Evolutionary conservation across 768 basidiomycete genomes (phyloP), one percentile per base, ranked within the genome.

Genomic region (Amanita phalloides): DNA sequence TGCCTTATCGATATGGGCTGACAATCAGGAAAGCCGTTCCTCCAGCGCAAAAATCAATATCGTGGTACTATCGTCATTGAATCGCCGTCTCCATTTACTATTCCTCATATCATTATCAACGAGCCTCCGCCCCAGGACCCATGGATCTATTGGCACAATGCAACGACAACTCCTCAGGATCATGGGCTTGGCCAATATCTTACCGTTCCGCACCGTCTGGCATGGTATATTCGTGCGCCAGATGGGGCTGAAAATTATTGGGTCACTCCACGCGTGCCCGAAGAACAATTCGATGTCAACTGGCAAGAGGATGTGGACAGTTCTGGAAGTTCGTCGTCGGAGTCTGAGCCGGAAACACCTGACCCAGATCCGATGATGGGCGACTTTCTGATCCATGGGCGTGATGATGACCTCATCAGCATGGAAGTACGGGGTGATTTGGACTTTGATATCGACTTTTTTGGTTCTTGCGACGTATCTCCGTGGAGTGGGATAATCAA

Each of bases 71-170:
- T 63, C 4, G 58, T 78, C 49, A 57, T 75, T 20, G 74, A 77
- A 54, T 78, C 78, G 14, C 54, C 61, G 9, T 61, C 55, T 47
- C 75, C 77, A 8, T 72, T 65, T 54, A 57, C 54, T 41, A 63
- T 65, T 11, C 76, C 76, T 8, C 76, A 77, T 54, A 76, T 77
- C 46, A 62, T 75, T 35, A 68, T 76, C 48, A 69, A 57, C 36
- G 61, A 63, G 8, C 59, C 71, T 7, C 70, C 68, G 14, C 67
- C 71, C 2, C 66, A 72, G 53, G 59, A 69, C 43, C 69, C 68
- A 4, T 71, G 69, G 66, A 58, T 69, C 13, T 54, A 64, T 21
- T 68, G 64, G 61, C 54, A 57, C 37, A 74, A 72, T 47, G 57
- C 62, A 11, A 61, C 67, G 11, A 65, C 61, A 45, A 60, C 63